Base-by-base conservation (phyloP, 2,329 filamentous ascomycete genomes). In the Fusarium camptoceras region DNA sequence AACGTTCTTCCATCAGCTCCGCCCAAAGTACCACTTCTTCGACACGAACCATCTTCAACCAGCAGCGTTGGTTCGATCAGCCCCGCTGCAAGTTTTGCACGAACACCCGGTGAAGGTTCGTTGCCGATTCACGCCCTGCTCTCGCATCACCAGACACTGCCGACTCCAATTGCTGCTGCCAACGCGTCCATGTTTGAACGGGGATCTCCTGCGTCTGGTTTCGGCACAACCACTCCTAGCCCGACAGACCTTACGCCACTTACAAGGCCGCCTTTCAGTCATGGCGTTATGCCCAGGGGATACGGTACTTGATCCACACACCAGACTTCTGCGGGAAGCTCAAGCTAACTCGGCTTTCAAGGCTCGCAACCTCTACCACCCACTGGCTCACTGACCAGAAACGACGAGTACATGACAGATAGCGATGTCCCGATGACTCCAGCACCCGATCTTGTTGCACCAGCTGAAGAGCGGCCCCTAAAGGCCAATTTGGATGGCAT, bases 111-210 rank as follows among this genome's bases (percentile, higher is more conserved):
- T 48, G 86, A 88, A 39, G 83, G 84, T 0, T 80, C 84, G 2
- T 70, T 88, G 14, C 85, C 87, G 2, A 88, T 88, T 25, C 86
- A 88, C 67, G 83, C 86, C 0, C 78, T 89, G 1, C 76, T 88
- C 22, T 82, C 82, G 4, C 81, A 82, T 8, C 81, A 82, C 24
- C 83, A 83, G 62, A 70, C 76, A 11, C 63, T 78, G 22, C 55
- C 68, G 50, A 43, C 63, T 14, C 64, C 73, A n/a, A 59, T 46
- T 11, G 49, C 62, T 41, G 42, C 66, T n/a, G 46, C 67, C 12
- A 54, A 57, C 8, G 34, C 58, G 31, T 56, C 65, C 30, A 50
- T 55, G 24, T 73, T 71, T 43, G 74, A 76, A 53, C 71, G 70
- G 48, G 66, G 58, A 34, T 68, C 62, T 16, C 65, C 75, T 44